Conservation (phyloP, 2,329 filamentous ascomycete genomes). For the Akanthomyces lecanii region DNA sequence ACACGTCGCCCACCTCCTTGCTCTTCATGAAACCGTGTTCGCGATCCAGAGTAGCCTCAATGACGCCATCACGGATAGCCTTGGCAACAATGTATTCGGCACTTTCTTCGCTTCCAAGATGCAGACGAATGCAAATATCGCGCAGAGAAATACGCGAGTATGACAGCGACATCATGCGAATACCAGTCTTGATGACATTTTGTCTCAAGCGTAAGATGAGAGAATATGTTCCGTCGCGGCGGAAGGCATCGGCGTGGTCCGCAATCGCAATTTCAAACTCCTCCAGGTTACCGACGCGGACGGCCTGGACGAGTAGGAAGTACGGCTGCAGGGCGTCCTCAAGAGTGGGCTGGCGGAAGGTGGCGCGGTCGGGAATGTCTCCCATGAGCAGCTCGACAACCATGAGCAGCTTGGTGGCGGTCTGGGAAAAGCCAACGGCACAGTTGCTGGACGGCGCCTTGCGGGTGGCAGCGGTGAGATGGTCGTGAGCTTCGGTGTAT, state of each 20-base stretch:
- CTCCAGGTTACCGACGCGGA: slow-evolving; percentile 92
- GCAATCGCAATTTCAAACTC: slow-evolving; percentile 87
- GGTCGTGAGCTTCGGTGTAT: slow-evolving; percentile 95
- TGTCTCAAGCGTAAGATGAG: slow-evolving; percentile 91
- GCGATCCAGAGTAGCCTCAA: slow-evolving; percentile 89
- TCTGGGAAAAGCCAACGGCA: slow-evolving; percentile 91
- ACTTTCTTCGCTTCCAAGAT: slow-evolving; percentile 91
- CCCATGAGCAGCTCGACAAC: slow-evolving; percentile 98
- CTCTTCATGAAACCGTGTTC: slow-evolving; percentile 98
- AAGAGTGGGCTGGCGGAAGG: slow-evolving; percentile 84
- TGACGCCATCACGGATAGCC: slow-evolving; percentile 94
- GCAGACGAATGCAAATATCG: slow-evolving; percentile 93
- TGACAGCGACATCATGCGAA: slow-evolving; percentile 97
- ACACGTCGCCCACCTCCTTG: slow-evolving; percentile 92
- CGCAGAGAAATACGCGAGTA: slow-evolving; percentile 96
- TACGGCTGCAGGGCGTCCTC: slow-evolving; percentile 89
- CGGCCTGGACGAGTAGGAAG: slow-evolving; percentile 88
- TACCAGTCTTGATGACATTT: slow-evolving; percentile 99
- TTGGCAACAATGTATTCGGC: slow-evolving; percentile 99
- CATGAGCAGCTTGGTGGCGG: slow-evolving; percentile 90
- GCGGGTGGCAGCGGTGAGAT: slow-evolving; percentile 86
- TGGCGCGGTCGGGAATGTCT: slow-evolving; percentile 91
- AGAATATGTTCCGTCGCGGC: slow-evolving; percentile 90
- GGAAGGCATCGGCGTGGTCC: slow-evolving; percentile 77
- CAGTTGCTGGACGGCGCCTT: slow-evolving; percentile 89